phyloP scores from a whole-genome alignment of 805 yeast species.

The Candida alai region DNA sequence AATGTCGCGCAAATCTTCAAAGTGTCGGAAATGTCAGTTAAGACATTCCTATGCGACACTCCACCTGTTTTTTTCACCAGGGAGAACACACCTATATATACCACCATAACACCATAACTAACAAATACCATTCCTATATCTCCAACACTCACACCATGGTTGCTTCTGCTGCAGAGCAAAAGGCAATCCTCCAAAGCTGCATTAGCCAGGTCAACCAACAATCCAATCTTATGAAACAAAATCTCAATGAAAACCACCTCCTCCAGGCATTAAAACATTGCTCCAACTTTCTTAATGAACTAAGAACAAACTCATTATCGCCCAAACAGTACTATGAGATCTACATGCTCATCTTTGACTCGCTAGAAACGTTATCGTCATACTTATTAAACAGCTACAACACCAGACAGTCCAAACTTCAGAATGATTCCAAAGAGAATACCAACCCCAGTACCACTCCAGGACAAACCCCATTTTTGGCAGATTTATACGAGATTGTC shows the following conservation, averaged over 20 bases:
- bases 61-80: too few relatives aligned
- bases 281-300: conserved; percentile 73
- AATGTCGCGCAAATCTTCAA: too few relatives aligned
- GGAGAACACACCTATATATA: too few relatives aligned
- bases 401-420: conserved; percentile 46
- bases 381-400: conserved; percentile 68
- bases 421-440: conserved; percentile 15
- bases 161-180: conserved; percentile 12
- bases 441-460: too few relatives aligned
- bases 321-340: conserved; percentile 94
- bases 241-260: conserved; percentile 60
- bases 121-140: too few relatives aligned
- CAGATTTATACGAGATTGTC: conserved; percentile 89
- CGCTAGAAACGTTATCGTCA: conserved; percentile 62
- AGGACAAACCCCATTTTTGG: conserved; percentile 45
- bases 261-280: conserved; percentile 90
- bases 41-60: too few relatives aligned
- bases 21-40: too few relatives aligned
- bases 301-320: conserved; percentile 67
- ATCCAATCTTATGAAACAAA: conserved; percentile 69
- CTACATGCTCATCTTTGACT: conserved; percentile 80
- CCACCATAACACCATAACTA: too few relatives aligned
- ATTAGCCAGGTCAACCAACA: conserved; percentile 58
- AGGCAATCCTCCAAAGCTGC: conserved; percentile 22
- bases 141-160: too few relatives aligned